These are phyloP conservation scores for Eimeria falciformis DNA, from an alignment of 169 alveolate genomes.

Conservation along the genomic window DNA sequence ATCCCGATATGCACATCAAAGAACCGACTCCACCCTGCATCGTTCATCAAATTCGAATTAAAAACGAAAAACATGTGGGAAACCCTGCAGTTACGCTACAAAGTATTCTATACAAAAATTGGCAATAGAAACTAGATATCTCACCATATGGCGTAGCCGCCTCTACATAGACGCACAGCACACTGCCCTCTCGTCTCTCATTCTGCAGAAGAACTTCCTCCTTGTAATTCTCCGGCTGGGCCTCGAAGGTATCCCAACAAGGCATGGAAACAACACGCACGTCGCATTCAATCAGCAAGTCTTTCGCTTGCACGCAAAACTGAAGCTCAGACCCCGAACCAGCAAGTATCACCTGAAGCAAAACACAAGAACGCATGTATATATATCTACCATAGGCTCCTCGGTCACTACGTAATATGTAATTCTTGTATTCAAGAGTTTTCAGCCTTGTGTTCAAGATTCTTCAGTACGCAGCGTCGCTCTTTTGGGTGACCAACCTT, in stretches of 20 bases:
- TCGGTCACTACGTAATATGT: not conserved
- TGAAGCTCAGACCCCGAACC: conserved; percentile 86
- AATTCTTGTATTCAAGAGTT: not conserved
- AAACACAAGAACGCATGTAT: not conserved
- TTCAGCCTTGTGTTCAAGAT: not conserved
- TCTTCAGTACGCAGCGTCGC: not conserved
- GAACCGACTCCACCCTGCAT: conserved; percentile 75
- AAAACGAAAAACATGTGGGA: too few species aligned
- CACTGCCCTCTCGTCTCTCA: conserved; percentile 63
- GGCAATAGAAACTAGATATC: not conserved
- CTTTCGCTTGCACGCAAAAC: conserved; percentile 82
- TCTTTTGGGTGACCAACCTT: conserved; percentile 28
- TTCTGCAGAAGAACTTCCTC: conserved; percentile 42
- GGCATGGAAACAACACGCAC: conserved; percentile 88
- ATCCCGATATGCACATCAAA: conserved; percentile 78
- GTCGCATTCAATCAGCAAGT: conserved; percentile 76
- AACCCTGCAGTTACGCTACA: too few species aligned
- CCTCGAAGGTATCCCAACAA: conserved; percentile 86
- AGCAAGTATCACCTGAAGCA: conserved; percentile 80
- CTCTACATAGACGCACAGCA: conserved; percentile 75
- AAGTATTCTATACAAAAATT: not conserved
- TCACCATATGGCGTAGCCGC: conserved; percentile 66
- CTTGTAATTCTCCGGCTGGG: conserved; percentile 79
- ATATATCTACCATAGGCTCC: not conserved
- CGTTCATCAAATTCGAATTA: too few species aligned